Conservation (phyloP, 1,139 yeast genomes). For the Suhomyces taliae region DNA sequence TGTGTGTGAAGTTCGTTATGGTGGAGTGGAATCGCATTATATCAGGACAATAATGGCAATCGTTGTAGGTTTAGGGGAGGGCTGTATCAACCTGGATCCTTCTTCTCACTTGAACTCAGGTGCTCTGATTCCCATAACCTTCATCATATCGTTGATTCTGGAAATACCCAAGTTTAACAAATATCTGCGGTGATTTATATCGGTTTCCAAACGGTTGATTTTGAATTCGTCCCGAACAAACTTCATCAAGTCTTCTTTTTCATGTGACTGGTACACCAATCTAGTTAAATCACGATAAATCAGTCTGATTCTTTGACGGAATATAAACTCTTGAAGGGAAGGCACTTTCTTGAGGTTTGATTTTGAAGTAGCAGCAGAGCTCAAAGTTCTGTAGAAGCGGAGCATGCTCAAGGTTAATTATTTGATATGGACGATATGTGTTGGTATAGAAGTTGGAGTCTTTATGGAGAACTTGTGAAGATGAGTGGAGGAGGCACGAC, state of each 20-base stretch:
- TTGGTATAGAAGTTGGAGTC: no score
- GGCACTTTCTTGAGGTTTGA: conserved; percentile 2
- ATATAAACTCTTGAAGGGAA: conserved; percentile 44
- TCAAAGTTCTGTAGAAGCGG: conserved; percentile 3
- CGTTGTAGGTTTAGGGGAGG: no score
- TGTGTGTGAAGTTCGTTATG: no score
- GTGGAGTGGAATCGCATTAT: no score
- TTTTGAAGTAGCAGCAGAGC: conserved; percentile 25
- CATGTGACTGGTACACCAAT: conserved; percentile 38
- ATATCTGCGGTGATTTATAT: conserved; percentile 39
- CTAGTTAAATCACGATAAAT: conserved; percentile 38
- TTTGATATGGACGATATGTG: no score
- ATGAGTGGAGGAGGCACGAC: background rate
- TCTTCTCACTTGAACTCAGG: conserved; percentile 8
- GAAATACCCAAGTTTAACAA: conserved; percentile 37
- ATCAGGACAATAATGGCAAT: no score
- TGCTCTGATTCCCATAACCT: conserved; percentile 18
- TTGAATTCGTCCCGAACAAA: conserved; percentile 40
- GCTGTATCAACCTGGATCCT: no score
- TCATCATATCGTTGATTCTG: conserved; percentile 24
- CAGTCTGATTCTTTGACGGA: conserved; percentile 33
- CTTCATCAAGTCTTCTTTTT: conserved; percentile 33
- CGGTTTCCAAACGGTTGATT: conserved; percentile 25
- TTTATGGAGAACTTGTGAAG: background rate
- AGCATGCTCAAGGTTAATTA: background rate